phyloP scores from a whole-genome alignment of 768 basidiomycete genomes.

The Sporobolomyces pararoseus region DNA sequence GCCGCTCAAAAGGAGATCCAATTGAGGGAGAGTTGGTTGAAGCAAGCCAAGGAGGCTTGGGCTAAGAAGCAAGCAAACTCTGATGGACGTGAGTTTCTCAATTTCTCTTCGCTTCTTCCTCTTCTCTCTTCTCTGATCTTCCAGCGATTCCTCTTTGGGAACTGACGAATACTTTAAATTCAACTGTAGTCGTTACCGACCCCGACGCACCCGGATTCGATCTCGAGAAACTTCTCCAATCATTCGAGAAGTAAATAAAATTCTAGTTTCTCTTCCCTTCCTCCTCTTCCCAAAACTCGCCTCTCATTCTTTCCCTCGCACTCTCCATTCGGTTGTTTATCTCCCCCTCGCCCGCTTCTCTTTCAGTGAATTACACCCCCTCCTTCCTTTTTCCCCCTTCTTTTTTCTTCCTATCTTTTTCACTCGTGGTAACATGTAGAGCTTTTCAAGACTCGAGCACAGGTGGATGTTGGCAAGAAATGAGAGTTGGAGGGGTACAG shows the following conservation, averaged over 20 bases:
- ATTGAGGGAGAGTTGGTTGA: conserved; percentile 69
- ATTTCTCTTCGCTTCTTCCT: conserved; percentile 4
- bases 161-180: no score
- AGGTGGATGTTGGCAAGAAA: no score
- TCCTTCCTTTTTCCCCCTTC: background rate
- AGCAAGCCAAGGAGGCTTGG: conserved; percentile 83
- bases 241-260: conserved; percentile 42
- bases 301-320: background rate
- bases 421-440: no score
- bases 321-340: background rate
- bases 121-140: no score
- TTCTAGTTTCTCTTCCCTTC: background rate
- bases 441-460: no score
- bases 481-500: no score
- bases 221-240: conserved; percentile 70
- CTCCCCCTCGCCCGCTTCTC: background rate
- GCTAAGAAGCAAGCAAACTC: conserved; percentile 62
- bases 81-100: conserved; percentile 45
- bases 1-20: conserved; percentile 71
- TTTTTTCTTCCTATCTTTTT: no score
- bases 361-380: background rate
- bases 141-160: no score
- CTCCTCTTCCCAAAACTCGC: background rate
- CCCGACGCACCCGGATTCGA: conserved; percentile 94
- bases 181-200: conserved; percentile 71